Evolutionary conservation across 1,284 basidiomycete species (phyloP).

Genomic region (Cystobasidium sp.): DNA sequence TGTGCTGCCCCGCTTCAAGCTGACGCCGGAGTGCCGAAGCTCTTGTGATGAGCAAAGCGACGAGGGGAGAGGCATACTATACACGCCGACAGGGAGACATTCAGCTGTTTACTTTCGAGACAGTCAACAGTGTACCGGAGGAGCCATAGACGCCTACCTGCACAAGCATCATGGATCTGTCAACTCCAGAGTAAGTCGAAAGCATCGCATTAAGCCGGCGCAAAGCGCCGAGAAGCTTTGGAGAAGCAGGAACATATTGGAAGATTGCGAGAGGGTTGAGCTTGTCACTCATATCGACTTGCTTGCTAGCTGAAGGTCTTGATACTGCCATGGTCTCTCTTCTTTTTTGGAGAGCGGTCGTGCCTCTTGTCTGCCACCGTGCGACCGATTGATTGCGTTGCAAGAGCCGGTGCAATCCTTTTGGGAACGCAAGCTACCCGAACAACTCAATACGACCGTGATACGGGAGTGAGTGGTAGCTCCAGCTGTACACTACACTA

Average conservation of each 20-base stretch:
- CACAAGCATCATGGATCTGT: slow-evolving; percentile 52
- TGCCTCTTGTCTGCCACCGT: too few relatives aligned
- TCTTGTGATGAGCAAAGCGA: slow-evolving; percentile 2
- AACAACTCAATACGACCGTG: too few relatives aligned
- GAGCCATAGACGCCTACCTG: slow-evolving; percentile 39
- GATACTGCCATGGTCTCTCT: slow-evolving; percentile 1
- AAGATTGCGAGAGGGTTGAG: slow-evolving; percentile 35
- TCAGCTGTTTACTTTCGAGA: not conserved
- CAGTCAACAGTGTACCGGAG: not conserved
- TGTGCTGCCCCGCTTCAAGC: slow-evolving; percentile 25
- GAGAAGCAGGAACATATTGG: slow-evolving; percentile 44
- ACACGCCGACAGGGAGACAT: not conserved
- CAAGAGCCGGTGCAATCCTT: too few relatives aligned
- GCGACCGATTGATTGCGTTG: too few relatives aligned
- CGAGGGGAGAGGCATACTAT: slow-evolving; percentile 29
- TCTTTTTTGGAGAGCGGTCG: too few relatives aligned
- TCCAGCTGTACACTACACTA: too few relatives aligned
- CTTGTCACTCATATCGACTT: slow-evolving; percentile 1
- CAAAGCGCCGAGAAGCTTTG: slow-evolving; percentile 41
- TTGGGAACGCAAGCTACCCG: too few relatives aligned
- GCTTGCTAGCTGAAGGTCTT: slow-evolving; percentile 3
- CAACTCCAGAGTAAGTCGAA: slow-evolving; percentile 46
- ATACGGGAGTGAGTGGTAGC: too few relatives aligned
- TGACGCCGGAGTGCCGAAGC: slow-evolving; percentile 5
- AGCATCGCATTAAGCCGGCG: slow-evolving; percentile 49